Conservation (phyloP, 441 rosid species). For the Adansonia madagascariensis region DNA sequence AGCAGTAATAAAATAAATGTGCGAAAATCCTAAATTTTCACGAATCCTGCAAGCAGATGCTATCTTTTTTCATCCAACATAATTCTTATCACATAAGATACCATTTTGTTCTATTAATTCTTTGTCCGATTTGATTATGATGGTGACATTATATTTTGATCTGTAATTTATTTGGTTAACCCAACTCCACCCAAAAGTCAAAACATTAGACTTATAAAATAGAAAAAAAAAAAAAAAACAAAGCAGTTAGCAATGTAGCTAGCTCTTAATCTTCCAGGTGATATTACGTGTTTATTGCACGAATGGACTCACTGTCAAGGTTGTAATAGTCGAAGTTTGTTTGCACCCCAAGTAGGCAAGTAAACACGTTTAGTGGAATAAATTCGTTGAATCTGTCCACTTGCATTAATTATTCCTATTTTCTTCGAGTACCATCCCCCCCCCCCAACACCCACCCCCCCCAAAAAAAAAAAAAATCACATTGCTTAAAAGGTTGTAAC, state of each 20-base stretch:
- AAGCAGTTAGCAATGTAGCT: neutral
- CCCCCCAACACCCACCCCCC: neutral
- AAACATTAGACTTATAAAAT: neutral
- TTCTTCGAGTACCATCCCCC: neutral
- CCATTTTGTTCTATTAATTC: neutral
- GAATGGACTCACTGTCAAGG: neutral
- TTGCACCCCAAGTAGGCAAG: neutral
- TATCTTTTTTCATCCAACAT: neutral
- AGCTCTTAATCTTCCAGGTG: neutral
- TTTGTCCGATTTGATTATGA: neutral
- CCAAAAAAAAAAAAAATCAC: no score
- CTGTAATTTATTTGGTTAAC: neutral
- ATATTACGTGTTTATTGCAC: neutral
- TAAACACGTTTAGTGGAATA: neutral
- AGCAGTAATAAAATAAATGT: neutral
- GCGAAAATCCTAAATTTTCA: neutral
- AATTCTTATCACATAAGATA: no score
- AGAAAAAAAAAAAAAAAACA: neutral
- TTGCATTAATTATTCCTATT: neutral
- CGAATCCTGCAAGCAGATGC: neutral
- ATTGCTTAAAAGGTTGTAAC: neutral
- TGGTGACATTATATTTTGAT: neutral
- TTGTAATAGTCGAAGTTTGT: neutral
- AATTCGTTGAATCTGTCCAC: neutral
- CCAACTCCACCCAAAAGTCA: neutral